A percentile compares a stretch with the other conserved stretches of the same genome.
phyloP scores from a whole-genome alignment of 225 moss, liverwort and hornwort genomes.

The Physcomitrellopsis africana region DNA sequence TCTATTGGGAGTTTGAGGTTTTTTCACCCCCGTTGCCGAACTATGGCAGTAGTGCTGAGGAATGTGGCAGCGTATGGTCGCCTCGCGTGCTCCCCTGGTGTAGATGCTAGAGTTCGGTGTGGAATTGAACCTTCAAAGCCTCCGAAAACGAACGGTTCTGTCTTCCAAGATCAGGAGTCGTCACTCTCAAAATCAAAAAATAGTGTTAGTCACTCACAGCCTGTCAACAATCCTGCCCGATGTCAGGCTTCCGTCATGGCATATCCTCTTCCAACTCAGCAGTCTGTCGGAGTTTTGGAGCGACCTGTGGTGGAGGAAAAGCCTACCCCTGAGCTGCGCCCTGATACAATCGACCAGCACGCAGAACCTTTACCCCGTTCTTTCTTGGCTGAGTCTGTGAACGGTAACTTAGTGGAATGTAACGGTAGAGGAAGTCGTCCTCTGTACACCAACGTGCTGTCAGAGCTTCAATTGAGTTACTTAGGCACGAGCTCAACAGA shows the following conservation, averaged over 20 bases:
- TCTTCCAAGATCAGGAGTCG: conserved; percentile 20
- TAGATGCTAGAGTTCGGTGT: conserved; percentile 9
- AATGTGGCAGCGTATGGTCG: background rate
- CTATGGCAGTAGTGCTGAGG: conserved; percentile 21
- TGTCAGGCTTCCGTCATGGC: conserved; percentile 22
- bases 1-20: too few species aligned
- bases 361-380: background rate
- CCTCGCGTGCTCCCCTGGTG: background rate
- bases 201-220: background rate
- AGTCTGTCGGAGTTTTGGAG: background rate
- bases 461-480: background rate
- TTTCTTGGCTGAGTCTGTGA: conserved; percentile 14
- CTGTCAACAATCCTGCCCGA: conserved; percentile 11
- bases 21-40: background rate
- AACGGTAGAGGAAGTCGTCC: background rate
- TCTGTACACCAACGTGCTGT: conserved; percentile 9
- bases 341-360: background rate
- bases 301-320: background rate
- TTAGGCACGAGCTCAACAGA: background rate
- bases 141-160: conserved; percentile 1
- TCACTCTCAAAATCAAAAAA: conserved; percentile 27
- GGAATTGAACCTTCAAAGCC: conserved; percentile 24
- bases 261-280: background rate
- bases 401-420: conserved; percentile 5
- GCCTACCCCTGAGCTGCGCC: background rate